These are phyloP conservation scores for Schwanniomyces vanrijiae DNA, from an alignment of 805 yeast species.

Conservation along the genomic window DNA sequence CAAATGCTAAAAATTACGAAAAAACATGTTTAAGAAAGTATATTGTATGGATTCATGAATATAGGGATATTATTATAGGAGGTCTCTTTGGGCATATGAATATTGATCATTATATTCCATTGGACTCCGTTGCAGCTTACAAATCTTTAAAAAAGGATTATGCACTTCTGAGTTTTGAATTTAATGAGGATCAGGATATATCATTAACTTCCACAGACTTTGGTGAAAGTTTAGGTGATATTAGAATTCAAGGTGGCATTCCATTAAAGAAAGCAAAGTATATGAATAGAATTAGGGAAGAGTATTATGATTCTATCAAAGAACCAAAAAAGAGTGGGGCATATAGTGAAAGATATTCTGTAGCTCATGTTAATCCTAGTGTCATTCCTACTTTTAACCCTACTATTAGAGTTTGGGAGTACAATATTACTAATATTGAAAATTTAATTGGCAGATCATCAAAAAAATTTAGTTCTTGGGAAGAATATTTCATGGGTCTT, in stretches of 20 bases:
- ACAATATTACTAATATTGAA: slow-evolving; percentile 57
- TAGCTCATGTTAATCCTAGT: slow-evolving; percentile 70
- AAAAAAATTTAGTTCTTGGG: slow-evolving; percentile 52
- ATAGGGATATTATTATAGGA: slow-evolving; percentile 79
- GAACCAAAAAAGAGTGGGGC: slow-evolving; percentile 43
- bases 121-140: slow-evolving; percentile 71
- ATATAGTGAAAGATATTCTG: slow-evolving; percentile 58
- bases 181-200: not conserved
- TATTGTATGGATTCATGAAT: slow-evolving; percentile 80
- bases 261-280: slow-evolving; percentile 68
- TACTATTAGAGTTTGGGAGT: slow-evolving; percentile 83
- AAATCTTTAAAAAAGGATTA: slow-evolving; percentile 35
- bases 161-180: slow-evolving; percentile 9
- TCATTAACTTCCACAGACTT: not conserved
- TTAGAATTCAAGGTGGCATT: slow-evolving; percentile 53
- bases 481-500: slow-evolving; percentile 50
- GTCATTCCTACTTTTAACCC: slow-evolving; percentile 86
- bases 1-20: slow-evolving; percentile 76
- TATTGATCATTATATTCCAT: slow-evolving; percentile 78
- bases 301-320: slow-evolving; percentile 50
- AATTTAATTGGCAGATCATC: slow-evolving; percentile 1
- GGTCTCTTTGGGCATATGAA: slow-evolving; percentile 90
- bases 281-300: slow-evolving; percentile 56
- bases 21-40: slow-evolving; percentile 70
- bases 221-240: slow-evolving; percentile 1